A percentile compares a stretch with the other conserved stretches of the same genome.
Evolutionary conservation across 2,329 filamentous ascomycete genomes (phyloP).

Genomic region (Knoxdaviesia capensis): DNA sequence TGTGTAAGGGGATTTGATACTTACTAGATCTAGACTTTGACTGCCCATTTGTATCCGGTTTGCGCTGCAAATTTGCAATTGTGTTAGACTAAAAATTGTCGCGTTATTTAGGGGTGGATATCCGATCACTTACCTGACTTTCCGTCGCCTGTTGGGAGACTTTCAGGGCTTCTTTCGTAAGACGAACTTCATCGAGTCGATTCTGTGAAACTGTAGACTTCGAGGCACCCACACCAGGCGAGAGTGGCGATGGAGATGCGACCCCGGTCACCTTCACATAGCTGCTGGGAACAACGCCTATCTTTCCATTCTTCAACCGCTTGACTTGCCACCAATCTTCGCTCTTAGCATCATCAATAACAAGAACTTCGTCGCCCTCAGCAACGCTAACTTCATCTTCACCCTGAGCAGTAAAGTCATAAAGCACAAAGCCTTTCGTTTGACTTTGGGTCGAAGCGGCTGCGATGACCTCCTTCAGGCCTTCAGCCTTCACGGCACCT

Average conservation of each 20-base stretch:
- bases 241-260: slow-evolving; percentile 11
- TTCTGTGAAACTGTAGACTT: slow-evolving; percentile 59
- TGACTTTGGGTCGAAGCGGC: slow-evolving; percentile 50
- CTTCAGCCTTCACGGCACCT: slow-evolving; percentile 66
- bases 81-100: too few relatives aligned
- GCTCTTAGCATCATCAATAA: slow-evolving; percentile 78
- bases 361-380: slow-evolving; percentile 72
- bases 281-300: slow-evolving; percentile 90
- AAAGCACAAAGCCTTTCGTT: slow-evolving; percentile 73
- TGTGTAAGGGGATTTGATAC: slow-evolving; percentile 10
- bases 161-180: slow-evolving; percentile 63
- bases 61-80: too few relatives aligned
- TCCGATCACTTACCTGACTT: too few relatives aligned
- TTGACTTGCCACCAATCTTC: slow-evolving; percentile 98
- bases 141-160: slow-evolving; percentile 9
- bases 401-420: slow-evolving; percentile 92
- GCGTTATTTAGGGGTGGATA: too few relatives aligned
- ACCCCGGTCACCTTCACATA: slow-evolving; percentile 78
- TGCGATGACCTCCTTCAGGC: slow-evolving; percentile 66
- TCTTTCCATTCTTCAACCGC: slow-evolving; percentile 74
- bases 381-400: slow-evolving; percentile 91
- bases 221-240: slow-evolving; percentile 30
- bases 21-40: slow-evolving; percentile 51
- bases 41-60: too few relatives aligned
- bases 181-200: slow-evolving; percentile 58